Base-by-base conservation (phyloP, 768 basidiomycete genomes). In the Russula abietina region DNA sequence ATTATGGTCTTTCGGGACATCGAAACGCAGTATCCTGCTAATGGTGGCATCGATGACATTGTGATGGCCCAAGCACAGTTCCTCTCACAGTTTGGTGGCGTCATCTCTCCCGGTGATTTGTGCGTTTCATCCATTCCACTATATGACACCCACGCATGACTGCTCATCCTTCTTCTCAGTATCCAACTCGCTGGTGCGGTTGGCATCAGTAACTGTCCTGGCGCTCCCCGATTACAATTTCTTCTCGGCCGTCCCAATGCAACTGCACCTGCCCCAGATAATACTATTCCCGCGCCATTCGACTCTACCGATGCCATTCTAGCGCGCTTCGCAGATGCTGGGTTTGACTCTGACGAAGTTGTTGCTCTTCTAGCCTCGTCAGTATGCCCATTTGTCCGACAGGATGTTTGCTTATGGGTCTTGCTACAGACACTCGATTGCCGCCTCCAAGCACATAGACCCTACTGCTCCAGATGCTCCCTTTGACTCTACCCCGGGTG, bases 91-190 rank as follows among this genome's bases (percentile, higher is more conserved):
- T 72, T 77, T 67, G 73, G 75, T 63, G 62, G 59, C 1, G 6
- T 43, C 12, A 72, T 78, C 38, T 70, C 74, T 14, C 65, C 76
- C 26, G 80, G 79, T 46, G 81, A 83, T 71, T 77, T 83, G 80
- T 81, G 61, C 58, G 76, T 70, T 1, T 19, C n/a, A 33, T 30
- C 4, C 32, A 19, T 33, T 30, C 4, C 32, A 19, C 38, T 32
- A 16, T 19, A 22, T 26, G 17, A 22, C 26, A 32, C 9, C 30
- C 4, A 22, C 17, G 8, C 45, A 5, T 11, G 11, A 28, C 43
- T 48, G 1, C 43, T 17, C n/a, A n/a, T 10, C 19, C n/a, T 28
- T 1, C 30, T 16, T 8, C 17, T 1, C 46, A 71, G 72, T 55
- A 75, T 76, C 51, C 75, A 75, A 55, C 74, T 76, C 55, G 72